Evolutionary conservation across 306 rosid species (phyloP).

Genomic region (Prunus dulcis): DNA sequence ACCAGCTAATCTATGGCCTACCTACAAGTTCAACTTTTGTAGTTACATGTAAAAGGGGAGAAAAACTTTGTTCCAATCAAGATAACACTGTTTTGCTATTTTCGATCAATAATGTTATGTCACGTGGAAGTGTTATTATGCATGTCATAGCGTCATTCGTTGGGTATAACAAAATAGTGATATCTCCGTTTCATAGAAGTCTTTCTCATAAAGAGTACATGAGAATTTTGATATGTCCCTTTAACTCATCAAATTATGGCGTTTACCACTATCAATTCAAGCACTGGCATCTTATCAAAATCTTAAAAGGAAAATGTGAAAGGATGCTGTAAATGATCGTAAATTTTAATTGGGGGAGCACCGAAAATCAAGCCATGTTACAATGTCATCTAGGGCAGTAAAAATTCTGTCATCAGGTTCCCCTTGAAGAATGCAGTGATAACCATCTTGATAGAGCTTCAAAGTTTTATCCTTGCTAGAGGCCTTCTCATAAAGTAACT

Average conservation of each 20-base stretch:
- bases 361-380: slow-evolving; percentile 58
- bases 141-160: no score
- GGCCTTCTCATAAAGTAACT: slow-evolving; percentile 59
- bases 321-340: background rate
- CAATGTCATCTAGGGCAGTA: slow-evolving; percentile 51
- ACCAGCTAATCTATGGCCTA: background rate
- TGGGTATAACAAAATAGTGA: no score
- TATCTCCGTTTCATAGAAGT: no score
- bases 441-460: slow-evolving; percentile 55
- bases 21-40: background rate
- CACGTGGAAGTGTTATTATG: no score
- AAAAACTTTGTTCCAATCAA: no score
- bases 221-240: background rate
- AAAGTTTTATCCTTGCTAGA: slow-evolving; percentile 59
- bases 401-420: slow-evolving; percentile 63
- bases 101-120: accelerated
- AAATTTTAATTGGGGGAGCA: slow-evolving; percentile 15
- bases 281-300: background rate
- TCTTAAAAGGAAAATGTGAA: background rate
- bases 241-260: no score
- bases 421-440: slow-evolving; percentile 73
- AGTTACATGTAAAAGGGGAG: background rate
- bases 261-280: no score
- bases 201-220: no score
- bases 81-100: no score